Base-by-base conservation (phyloP, 768 basidiomycete species). In the Xerocomellus amylosporus region DNA sequence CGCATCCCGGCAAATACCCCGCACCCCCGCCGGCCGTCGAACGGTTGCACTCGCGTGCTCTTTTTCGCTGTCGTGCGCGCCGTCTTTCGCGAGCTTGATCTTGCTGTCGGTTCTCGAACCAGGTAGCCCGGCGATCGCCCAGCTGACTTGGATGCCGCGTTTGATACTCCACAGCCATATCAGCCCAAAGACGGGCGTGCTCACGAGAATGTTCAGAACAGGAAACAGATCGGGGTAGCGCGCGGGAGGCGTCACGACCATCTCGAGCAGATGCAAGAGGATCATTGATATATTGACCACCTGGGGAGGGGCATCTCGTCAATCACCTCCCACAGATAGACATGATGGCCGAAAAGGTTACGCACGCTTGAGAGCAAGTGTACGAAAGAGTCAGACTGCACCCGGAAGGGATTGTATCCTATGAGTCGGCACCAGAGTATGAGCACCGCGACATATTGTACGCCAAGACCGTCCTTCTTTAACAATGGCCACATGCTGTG, bases 401-500 rank as follows among this genome's bases (percentile, higher is more conserved):
- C 37, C 15, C 66, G 74, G 51, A 88, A 71, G 4, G 89, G 90
- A 62, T 86, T 85, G 59, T 90, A 82, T 2, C 95, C 94, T 49
- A 95, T 78, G 2, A 88, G 58, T 52, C 82, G 79, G 67, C 96
- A 97, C 93, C 93, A 98, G 3, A 94, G 62, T 0, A 87, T 24
- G 15, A 84, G 75, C 12, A 84, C 70, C 0, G 82, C 84, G 37
- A 88, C 50, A 61, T 94, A 95, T 68, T 89, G 90, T 15, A 89
- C 58, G 0, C 78, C 84, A 9, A 89, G 78, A 0, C 88, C 90
- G 57, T 97, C 95, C 55, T 81, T 79, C 63, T 85, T 83, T 26
- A 97, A 71, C 20, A 97, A 71, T 0, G 95, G 94, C 88, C 90
- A 98, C 90, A 97, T 94, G 65, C 95, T 95, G 65, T n/a, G 22